Conservation (phyloP, 2,329 filamentous ascomycete genomes). For the Bipolaris bicolor region DNA sequence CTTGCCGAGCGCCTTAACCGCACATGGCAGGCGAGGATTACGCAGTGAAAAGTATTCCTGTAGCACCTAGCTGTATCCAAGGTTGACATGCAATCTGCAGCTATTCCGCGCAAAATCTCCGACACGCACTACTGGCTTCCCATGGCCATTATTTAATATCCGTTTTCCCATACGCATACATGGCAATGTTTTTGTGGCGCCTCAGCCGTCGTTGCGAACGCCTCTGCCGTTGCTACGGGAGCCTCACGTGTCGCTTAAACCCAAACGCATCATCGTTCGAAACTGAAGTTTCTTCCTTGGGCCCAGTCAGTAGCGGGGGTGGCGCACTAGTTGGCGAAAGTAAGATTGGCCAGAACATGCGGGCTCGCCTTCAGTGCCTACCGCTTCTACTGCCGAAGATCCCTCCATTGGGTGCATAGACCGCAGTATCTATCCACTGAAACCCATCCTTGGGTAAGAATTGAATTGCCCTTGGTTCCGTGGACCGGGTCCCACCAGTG, state of each 20-base stretch:
- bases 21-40: background rate
- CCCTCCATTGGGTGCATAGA: background rate
- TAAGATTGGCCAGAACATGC: background rate
- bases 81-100: too few relatives aligned
- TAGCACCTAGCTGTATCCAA: too few relatives aligned
- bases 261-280: background rate
- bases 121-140: background rate
- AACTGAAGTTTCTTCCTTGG: conserved; percentile 1
- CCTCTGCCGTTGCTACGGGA: conserved; percentile 7
- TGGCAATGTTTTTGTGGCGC: too few relatives aligned
- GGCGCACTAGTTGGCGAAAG: background rate
- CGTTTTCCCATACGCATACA: background rate
- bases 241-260: conserved; percentile 6
- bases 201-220: background rate
- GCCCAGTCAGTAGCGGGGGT: conserved; percentile 4
- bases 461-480: background rate
- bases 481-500: conserved; percentile 1
- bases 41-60: too few relatives aligned
- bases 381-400: background rate
- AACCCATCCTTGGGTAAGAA: background rate
- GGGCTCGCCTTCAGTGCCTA: background rate
- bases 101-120: conserved; percentile 2
- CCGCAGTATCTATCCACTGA: conserved; percentile 5
- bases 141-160: background rate
- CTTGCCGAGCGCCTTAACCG: too few relatives aligned